Evolutionary conservation across 2,329 filamentous ascomycete species (phyloP).

Genomic region (Fusarium annulatum): DNA sequence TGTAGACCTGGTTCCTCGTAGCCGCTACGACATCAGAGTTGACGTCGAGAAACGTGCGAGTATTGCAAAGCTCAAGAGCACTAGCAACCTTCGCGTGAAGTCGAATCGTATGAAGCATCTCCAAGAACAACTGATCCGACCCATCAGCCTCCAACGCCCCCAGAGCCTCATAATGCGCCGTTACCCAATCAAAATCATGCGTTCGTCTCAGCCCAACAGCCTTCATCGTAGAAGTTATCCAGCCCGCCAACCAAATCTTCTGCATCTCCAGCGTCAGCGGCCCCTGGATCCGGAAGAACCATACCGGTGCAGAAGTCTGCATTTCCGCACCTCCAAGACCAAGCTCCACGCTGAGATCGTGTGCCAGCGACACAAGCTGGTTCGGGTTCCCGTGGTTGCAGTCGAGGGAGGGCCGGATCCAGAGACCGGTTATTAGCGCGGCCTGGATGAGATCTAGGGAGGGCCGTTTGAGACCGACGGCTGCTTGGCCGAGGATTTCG

Average conservation of each 20-base stretch:
- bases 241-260: slow-evolving; percentile 19
- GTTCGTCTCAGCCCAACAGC: slow-evolving; percentile 2
- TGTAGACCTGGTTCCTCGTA: background rate
- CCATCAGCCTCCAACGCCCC: background rate
- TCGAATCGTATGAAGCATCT: slow-evolving; percentile 10
- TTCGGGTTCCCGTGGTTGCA: slow-evolving; percentile 15
- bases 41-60: background rate
- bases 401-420: slow-evolving; percentile 11
- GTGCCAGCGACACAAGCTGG: slow-evolving; percentile 3
- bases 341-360: slow-evolving; percentile 21
- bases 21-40: background rate
- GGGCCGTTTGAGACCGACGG: slow-evolving; percentile 8
- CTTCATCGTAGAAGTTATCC: slow-evolving; percentile 20
- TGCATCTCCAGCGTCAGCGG: slow-evolving; percentile 19
- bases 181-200: slow-evolving; percentile 12
- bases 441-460: slow-evolving; percentile 27
- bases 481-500: slow-evolving; percentile 17
- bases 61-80: slow-evolving; percentile 10
- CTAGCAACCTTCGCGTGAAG: slow-evolving; percentile 12
- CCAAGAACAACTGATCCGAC: slow-evolving; percentile 9
- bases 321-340: slow-evolving; percentile 14
- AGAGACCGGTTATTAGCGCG: slow-evolving; percentile 12
- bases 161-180: slow-evolving; percentile 19
- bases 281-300: slow-evolving; percentile 24
- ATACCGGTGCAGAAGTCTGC: slow-evolving; percentile 15